Evolutionary conservation across 441 rosid species (phyloP).

Genomic region (Geranium incanum): DNA sequence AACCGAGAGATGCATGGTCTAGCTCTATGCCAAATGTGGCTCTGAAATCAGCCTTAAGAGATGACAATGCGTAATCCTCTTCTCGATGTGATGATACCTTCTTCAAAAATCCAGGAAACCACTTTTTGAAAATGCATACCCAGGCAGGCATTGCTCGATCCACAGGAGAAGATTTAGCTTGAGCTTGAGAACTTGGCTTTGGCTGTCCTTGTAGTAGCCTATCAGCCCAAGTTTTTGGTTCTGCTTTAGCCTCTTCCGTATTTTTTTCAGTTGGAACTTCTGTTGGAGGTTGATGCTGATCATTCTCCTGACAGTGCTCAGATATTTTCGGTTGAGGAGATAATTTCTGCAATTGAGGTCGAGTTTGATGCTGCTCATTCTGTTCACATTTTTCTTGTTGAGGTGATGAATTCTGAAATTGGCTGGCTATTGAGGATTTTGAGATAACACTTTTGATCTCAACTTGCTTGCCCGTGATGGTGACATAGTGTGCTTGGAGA

Average conservation of each 20-base stretch:
- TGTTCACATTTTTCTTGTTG: slow-evolving; percentile 15
- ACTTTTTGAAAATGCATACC: slow-evolving; percentile 54
- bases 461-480: slow-evolving; percentile 47
- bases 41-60: slow-evolving; percentile 74
- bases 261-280: slow-evolving; percentile 13
- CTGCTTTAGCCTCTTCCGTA: slow-evolving; percentile 27
- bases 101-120: slow-evolving; percentile 60
- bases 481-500: slow-evolving; percentile 36
- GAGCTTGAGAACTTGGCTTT: slow-evolving; percentile 19
- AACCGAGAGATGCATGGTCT: slow-evolving; percentile 71
- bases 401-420: slow-evolving; percentile 24
- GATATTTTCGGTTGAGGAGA: neutral
- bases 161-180: no score
- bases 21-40: slow-evolving; percentile 49
- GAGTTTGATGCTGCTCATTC: slow-evolving; percentile 11
- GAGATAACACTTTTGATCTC: slow-evolving; percentile 49
- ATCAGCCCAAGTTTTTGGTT: slow-evolving; percentile 41
- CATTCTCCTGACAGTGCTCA: neutral
- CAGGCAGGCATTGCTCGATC: slow-evolving; percentile 37
- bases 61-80: slow-evolving; percentile 65
- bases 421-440: slow-evolving; percentile 22
- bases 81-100: slow-evolving; percentile 30
- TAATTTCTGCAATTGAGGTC: slow-evolving; percentile 9
- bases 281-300: neutral
- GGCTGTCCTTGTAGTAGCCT: slow-evolving; percentile 36